Evolutionary conservation across 1,139 yeast genomes (phyloP), one percentile per base, ranked within the genome.

Genomic region (Schwanniomyces etchellsii): DNA sequence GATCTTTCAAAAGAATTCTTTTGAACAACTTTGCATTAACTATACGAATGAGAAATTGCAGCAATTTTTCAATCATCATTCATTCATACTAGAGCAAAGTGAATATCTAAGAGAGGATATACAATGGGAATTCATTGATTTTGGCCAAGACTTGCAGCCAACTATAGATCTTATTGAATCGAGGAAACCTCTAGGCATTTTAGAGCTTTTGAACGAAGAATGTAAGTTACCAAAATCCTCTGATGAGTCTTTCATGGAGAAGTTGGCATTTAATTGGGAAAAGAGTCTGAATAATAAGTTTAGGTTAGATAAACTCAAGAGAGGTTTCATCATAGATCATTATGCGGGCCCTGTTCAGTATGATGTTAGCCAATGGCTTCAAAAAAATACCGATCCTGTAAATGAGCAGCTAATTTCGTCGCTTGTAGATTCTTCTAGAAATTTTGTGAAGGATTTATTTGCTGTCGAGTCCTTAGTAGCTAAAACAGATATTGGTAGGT

Each of bases 311-410:
- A 81, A 83, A 42, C 62, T 74, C 32, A 65, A 75, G 39, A 71
- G 70, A 42, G 86, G 85, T 7, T 93, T 93, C 47, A 68, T 86
- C 7, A 64, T 93, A 18, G 81, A 84, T 36, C 98, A 93, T 57
- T 91, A 91, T 57, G 98, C 98, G 14, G 97, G 96, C 5, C 81
- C 77, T 38, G 99, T 93, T 20, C 96, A 89, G 45, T 93, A 93
- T 54, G 76, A 83, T 28, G 83, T 89, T 14, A 91, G 81, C 18
- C 89, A 89, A 24, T 93, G 98, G 98, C 62, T 93, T 16, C 89
- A 86, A 43, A 93, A 91, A 58, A 93, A 93, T 52, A 84, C 86
- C 42, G 98, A 93, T 50, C 98, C 98, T 1, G 67, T 93, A 21
- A 85, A 81, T 47, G 95, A 86, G 33, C 76, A 81, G 38, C 70